Evolutionary conservation across 139 green algal genomes (phyloP), one percentile per base, ranked within the genome.

Genomic region (Chlorella sp.): DNA sequence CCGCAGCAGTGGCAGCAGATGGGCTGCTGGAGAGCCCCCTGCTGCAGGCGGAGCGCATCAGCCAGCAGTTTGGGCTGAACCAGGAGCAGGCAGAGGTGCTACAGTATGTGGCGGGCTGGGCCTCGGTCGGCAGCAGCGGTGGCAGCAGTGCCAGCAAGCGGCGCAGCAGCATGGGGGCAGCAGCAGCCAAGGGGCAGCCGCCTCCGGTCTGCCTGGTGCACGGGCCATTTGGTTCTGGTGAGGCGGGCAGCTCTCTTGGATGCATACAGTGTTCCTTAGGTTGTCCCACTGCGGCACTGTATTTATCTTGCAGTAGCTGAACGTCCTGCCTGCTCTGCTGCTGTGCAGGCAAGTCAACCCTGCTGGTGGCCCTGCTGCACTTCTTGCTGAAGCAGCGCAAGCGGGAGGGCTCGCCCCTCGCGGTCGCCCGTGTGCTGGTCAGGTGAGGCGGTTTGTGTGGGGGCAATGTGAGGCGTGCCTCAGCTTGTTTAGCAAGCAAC

Each of bases 341-440:
- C 38, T 32, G 17, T n/a, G 87, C 92, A 40, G 95, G 95, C 73
- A 98, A 98, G 87, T 91, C 76, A 82, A 93, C 88, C 14, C 86
- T 98, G 76, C 90, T 98, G 82, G 89, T 95, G 34, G 90, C 94
- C 7, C 62, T 96, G 26, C 91, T 97, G 34, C 88, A 90, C 58
- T 88, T 95, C 77, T 68, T 98, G n/a, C 70, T 91, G 36, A 8
- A 36, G 9, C 62, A 72, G 62, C 72, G 77, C 48, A 30, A 34
- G 11, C n/a, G 43, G 30, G 34, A 83, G 34, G 70, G 81, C 22
- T 73, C n/a, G n/a, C 36, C 78, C 38, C 83, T 87, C 9, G 74
- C 36, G 17, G 48, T 34, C 46, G 83, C 68, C 41, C 80, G 94
- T 0, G 85, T 98, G 41, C 91, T 98, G 48, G 87, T 98, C 26